Conservation (phyloP, 139 green algal species). For the Desmodesmus armatus region DNA sequence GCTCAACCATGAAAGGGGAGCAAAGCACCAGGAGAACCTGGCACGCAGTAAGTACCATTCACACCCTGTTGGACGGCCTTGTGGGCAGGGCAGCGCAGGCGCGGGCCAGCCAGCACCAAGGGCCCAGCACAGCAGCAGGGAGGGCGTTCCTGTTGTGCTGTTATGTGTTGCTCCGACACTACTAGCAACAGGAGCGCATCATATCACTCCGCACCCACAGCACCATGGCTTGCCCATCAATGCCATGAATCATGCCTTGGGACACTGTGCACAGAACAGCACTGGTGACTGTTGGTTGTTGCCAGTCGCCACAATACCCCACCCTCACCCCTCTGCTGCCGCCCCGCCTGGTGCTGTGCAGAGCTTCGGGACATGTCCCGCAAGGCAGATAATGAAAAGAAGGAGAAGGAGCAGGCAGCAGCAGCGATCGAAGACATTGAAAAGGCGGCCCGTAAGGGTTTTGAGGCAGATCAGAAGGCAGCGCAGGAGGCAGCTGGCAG, state of each 20-base stretch:
- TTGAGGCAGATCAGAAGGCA: slow-evolving; percentile 37
- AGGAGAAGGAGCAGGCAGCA: slow-evolving; percentile 12
- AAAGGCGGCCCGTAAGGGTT: slow-evolving; percentile 45
- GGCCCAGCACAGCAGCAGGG: too few species aligned
- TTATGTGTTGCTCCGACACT: too few species aligned
- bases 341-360: slow-evolving; percentile 24
- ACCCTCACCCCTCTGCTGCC: too few species aligned
- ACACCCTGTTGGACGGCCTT: too few species aligned
- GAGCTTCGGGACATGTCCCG: slow-evolving; percentile 63
- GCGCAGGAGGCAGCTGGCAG: slow-evolving; percentile 44
- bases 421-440: slow-evolving; percentile 42
- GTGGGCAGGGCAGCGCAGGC: neutral
- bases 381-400: slow-evolving; percentile 61
- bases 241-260: too few species aligned
- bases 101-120: too few species aligned
- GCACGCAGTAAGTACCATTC: slow-evolving; percentile 49
- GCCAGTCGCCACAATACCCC: too few species aligned
- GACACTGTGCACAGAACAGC: neutral
- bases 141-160: neutral
- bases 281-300: too few species aligned
- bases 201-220: too few species aligned
- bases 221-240: too few species aligned
- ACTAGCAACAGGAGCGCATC: too few species aligned
- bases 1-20: slow-evolving; percentile 65
- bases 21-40: slow-evolving; percentile 63